Percentiles rank a stretch among this genome's conserved stretches.
These are phyloP conservation scores for Plenodomus lindquistii DNA, from an alignment of 2,329 filamentous ascomycete species.

Conservation along the genomic window DNA sequence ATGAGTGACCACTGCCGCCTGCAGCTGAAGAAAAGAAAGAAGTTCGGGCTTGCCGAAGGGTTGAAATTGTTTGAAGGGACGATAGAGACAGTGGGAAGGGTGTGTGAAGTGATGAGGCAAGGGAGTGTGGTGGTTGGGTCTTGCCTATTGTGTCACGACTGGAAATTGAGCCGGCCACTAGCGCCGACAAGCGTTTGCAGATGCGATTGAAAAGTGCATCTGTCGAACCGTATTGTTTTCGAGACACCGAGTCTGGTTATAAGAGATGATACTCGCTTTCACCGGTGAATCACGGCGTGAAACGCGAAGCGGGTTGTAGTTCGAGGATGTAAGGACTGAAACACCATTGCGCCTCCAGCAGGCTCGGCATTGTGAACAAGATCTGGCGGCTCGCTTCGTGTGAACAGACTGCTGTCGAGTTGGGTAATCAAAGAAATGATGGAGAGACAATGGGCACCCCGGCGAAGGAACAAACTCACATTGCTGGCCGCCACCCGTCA, in stretches of 20 bases:
- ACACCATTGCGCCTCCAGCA: neutral
- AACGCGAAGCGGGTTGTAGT: neutral
- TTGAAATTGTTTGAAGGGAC: constrained; percentile 18
- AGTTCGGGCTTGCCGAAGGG: constrained; percentile 19
- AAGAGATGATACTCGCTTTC: neutral
- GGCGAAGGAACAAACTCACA: neutral
- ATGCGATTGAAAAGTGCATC: neutral
- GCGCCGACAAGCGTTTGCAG: constrained; percentile 15
- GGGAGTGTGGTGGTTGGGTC: constrained; percentile 10
- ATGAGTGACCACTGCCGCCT: constrained; percentile 30
- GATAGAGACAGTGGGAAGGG: constrained; percentile 20
- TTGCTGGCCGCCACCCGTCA: too few species aligned
- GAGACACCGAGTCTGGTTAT: neutral
- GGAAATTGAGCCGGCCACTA: constrained; percentile 13
- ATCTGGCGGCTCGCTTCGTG: neutral
- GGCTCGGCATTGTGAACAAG: neutral
- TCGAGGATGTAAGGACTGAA: neutral
- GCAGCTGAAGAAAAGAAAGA: constrained; percentile 27
- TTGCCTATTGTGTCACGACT: constrained; percentile 16
- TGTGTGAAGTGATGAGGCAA: constrained; percentile 12
- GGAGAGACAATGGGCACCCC: neutral
- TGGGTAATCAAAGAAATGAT: constrained; percentile 15
- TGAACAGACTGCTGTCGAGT: neutral
- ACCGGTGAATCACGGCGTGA: neutral
- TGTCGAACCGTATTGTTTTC: neutral